Evolutionary conservation across 139 green algal genomes (phyloP), one percentile per base, ranked within the genome.

Genomic region (Coccomyxa sp.): DNA sequence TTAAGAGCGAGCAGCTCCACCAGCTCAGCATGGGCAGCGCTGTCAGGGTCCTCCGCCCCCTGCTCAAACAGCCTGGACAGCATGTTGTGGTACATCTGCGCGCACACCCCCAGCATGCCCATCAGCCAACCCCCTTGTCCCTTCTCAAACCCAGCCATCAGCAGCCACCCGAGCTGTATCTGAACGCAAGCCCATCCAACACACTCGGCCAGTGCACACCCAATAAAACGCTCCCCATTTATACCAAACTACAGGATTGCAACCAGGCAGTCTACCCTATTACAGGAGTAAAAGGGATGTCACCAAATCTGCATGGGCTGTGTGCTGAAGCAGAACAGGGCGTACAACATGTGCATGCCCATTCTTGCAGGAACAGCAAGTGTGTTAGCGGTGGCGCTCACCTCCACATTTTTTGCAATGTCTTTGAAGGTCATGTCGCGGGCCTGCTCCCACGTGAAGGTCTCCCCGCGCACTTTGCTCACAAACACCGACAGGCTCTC

Each of bases 401-500:
- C 66, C 66, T 77, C 71, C 71, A 77, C 71, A 32, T 77, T 77
- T 1, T 38, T 31, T 0, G 71, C 71, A n/a, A 77, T 38, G 71
- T 77, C 71, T n/a, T 77, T 77, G 71, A 77, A 77, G 9, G 71
- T 77, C 71, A 77, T 77, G 71, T 77, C n/a, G 21, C n/a, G 71
- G 27, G 71, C 71, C 25, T 31, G 27, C 71, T 77, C 71, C 27
- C 71, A 38, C 23, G 71, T 18, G 71, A 77, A 77, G 71, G 21
- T 10, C 71, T 77, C 71, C n/a, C 71, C 71, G 27, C 71, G 71
- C 23, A 77, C 71, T 32, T 77, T 77, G 71, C 71, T 77, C 71
- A 77, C 71, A 77, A 77, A 77, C 1, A 38, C 21, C 14, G 23
- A 45, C 27, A 77, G 71, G 71, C 71, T 77, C 27, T 77, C 71